These are phyloP conservation scores for Ambrosiella cleistominuta DNA, from an alignment of 2,329 filamentous ascomycete genomes.

Conservation along the genomic window DNA sequence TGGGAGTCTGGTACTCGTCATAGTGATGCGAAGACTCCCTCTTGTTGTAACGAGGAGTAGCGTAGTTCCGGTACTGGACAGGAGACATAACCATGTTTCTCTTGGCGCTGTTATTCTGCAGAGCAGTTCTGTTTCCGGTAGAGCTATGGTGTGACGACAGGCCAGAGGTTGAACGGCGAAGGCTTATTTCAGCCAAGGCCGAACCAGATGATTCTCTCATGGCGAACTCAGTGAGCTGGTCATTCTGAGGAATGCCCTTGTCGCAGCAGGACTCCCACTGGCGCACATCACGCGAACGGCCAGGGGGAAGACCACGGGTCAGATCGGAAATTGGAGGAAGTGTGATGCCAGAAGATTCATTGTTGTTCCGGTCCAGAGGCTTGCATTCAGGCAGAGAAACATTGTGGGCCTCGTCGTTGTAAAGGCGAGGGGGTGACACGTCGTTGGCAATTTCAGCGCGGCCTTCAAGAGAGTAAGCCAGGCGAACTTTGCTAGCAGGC, in stretches of 20 bases:
- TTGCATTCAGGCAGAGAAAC: constrained; percentile 19
- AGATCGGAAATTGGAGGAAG: constrained; percentile 38
- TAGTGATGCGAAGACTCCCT: constrained; percentile 15
- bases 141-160: constrained; percentile 16
- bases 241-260: constrained; percentile 55
- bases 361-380: constrained; percentile 50
- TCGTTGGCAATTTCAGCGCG: constrained; percentile 71
- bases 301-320: constrained; percentile 34
- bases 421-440: constrained; percentile 46
- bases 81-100: constrained; percentile 8
- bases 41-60: not conserved
- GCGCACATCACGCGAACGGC: constrained; percentile 70
- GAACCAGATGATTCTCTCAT: constrained; percentile 67
- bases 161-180: constrained; percentile 50
- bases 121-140: not conserved
- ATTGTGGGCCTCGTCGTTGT: constrained; percentile 30
- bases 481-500: constrained; percentile 33
- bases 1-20: constrained; percentile 26
- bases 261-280: constrained; percentile 88
- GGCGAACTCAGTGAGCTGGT: constrained; percentile 50
- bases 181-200: constrained; percentile 62
- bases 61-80: constrained; percentile 20
- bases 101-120: constrained; percentile 5
- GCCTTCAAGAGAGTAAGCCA: constrained; percentile 74
- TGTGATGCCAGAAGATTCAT: constrained; percentile 42